Evolutionary conservation across 129 eudicot species (phyloP).

Genomic region (Scalesia atractyloides): DNA sequence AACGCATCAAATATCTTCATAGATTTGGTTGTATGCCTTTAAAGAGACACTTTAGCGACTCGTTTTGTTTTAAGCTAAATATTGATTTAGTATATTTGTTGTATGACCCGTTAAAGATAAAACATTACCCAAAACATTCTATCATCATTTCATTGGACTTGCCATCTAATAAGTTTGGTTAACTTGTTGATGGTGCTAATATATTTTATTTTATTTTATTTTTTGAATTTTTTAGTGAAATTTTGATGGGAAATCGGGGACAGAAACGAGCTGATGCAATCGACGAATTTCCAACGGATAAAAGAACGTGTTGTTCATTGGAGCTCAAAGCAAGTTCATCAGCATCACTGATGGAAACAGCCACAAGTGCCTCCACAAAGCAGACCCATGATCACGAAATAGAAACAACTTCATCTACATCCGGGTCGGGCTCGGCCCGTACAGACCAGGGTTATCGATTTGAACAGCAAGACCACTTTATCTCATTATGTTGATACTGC

Average conservation of each 20-base stretch:
- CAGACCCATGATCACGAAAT: conserved; percentile 61
- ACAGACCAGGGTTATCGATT: conserved; percentile 74
- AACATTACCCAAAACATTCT: too few relatives aligned
- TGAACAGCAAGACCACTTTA: too few relatives aligned
- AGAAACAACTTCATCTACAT: conserved; percentile 87
- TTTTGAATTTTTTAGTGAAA: conserved; percentile 13
- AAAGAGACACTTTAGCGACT: too few relatives aligned
- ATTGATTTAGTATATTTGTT: too few relatives aligned
- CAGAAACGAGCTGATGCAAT: conserved; percentile 68
- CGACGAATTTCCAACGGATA: conserved; percentile 84
- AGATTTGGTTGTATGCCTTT: too few relatives aligned
- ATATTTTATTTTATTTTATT: too few relatives aligned
- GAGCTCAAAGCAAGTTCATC: conserved; percentile 80
- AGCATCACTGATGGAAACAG: conserved; percentile 43
- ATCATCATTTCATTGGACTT: too few relatives aligned
- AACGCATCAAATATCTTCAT: too few relatives aligned
- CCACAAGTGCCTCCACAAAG: conserved; percentile 32
- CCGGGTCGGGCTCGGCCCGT: conserved; percentile 60
- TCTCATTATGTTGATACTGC: too few relatives aligned
- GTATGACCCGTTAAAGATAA: too few relatives aligned
- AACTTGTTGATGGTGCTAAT: not conserved
- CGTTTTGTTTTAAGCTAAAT: too few relatives aligned
- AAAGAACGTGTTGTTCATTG: conserved; percentile 77
- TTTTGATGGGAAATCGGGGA: conserved; percentile 77
- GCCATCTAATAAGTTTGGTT: too few relatives aligned